Conservation (phyloP, 1,284 basidiomycete species). For the Exobasidium cylindrosporum region DNA sequence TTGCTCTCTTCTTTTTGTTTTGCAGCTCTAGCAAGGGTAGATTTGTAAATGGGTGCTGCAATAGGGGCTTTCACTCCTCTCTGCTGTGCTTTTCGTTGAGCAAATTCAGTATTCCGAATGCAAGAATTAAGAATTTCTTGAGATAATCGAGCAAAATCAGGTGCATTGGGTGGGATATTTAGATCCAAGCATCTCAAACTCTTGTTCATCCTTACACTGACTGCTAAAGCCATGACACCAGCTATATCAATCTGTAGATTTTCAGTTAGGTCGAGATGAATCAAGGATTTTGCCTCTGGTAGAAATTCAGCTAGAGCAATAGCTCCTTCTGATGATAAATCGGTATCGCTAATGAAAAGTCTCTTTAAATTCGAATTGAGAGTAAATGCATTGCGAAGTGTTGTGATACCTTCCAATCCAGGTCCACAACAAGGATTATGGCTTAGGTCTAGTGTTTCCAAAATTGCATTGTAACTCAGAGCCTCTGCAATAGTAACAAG, state of each 20-base stretch:
- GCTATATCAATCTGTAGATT: conserved; percentile 70
- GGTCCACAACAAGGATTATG: conserved; percentile 91
- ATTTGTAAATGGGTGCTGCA: conserved; percentile 48
- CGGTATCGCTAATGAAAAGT: conserved; percentile 82
- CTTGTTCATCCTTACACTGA: conserved; percentile 76
- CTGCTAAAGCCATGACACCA: conserved; percentile 84
- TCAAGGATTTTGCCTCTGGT: conserved; percentile 77
- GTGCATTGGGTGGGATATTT: conserved; percentile 80
- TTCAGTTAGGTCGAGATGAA: conserved; percentile 67
- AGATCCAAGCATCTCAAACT: conserved; percentile 88
- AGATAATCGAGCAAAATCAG: conserved; percentile 69
- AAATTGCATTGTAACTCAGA: conserved; percentile 87
- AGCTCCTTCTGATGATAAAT: conserved; percentile 77
- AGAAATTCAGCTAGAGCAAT: conserved; percentile 95
- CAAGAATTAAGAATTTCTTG: conserved; percentile 63
- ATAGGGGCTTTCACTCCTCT: conserved; percentile 38
- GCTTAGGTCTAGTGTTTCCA: conserved; percentile 90
- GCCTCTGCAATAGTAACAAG: conserved; percentile 82
- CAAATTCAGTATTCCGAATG: conserved; percentile 61
- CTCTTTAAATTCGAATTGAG: conserved; percentile 88
- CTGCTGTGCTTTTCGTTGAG: conserved; percentile 32
- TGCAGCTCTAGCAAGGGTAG: conserved; percentile 37
- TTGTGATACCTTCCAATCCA: conserved; percentile 68
- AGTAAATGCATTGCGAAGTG: conserved; percentile 77
- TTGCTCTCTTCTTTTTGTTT: conserved; percentile 38